Evolutionary conservation across 2,329 filamentous ascomycete genomes (phyloP), one percentile per base, ranked within the genome.

Genomic region (Cladosporium sp.): DNA sequence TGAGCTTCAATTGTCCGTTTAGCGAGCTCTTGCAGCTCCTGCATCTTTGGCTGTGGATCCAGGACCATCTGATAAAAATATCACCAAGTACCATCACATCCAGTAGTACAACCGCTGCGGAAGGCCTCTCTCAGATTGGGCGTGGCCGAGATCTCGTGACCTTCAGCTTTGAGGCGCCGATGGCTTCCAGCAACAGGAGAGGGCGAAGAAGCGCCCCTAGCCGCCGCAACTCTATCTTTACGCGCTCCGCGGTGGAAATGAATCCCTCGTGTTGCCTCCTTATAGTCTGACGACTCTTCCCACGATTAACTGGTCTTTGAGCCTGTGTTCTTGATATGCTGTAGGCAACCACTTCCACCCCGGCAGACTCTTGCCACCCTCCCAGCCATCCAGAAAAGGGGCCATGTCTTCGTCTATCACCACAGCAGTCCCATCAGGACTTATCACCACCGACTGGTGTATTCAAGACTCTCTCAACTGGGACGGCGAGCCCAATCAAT

Each of bases 361-460:
- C 36, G 8, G 30, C 34, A 20, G 3, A 19, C 11, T 19, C 22
- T 17, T 11, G 30, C 22, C 42, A 3, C 15, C 14, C 5, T 47
- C 15, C 7, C 25, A 20, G n/a, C 22, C 15, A 47, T 28, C 43
- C n/a, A 14, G 22, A 17, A 28, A 47, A 47, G 34, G 34, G 43
- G 43, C 20, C 57, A 56, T 51, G 19, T 55, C 60, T 20, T 61
- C 51, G n/a, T 55, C 56, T n/a, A 55, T 61, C 42, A 60, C 55
- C 9, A 59, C 58, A 2, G 58, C 62, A 14, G 47, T 62, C 17
- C 62, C 62, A 6, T 62, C 60, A 15, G 62, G 62, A 12, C 55
- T 57, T 14, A 59, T 64, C 5, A 22, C 45, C 17, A 51, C 55
- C 45, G 60, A 61, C 34, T 64, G 60, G 60, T 64, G 62, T 28